A percentile compares a stretch with the other conserved stretches of the same genome.
phyloP scores from a whole-genome alignment of 805 yeast genomes.

The Starmerella asiatica region DNA sequence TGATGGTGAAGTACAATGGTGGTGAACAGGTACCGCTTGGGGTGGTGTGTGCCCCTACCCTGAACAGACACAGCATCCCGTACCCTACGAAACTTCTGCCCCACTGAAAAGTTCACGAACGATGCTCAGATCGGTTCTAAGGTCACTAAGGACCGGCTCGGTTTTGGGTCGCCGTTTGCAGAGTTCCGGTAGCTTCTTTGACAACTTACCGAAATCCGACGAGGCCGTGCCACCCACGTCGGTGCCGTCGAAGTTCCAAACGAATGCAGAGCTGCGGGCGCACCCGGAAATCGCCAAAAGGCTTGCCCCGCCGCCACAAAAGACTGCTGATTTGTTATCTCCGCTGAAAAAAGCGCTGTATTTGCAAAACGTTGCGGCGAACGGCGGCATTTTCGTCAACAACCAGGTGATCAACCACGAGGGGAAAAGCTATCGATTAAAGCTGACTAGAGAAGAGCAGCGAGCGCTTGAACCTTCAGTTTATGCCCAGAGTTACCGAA shows the following conservation, averaged over 20 bases:
- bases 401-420: conserved; percentile 36
- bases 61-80: no score
- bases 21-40: no score
- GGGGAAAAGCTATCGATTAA: conserved; percentile 42
- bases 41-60: no score
- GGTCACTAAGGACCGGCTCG: not conserved
- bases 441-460: conserved; percentile 50
- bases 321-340: conserved; percentile 33
- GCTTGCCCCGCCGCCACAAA: conserved; percentile 41
- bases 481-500: conserved; percentile 65
- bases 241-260: conserved; percentile 5
- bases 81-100: no score
- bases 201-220: conserved; percentile 4
- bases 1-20: no score
- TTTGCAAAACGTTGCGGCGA: conserved; percentile 40
- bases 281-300: conserved; percentile 18
- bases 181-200: conserved; percentile 13
- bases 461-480: conserved; percentile 77
- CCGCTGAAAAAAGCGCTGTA: conserved; percentile 62
- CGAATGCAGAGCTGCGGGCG: conserved; percentile 18
- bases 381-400: conserved; percentile 60
- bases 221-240: not conserved
- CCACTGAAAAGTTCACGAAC: no score
- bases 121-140: no score
- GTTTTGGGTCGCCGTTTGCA: conserved; percentile 6